Percentiles rank a stretch among this genome's conserved stretches.
Conservation (phyloP, 2,329 filamentous ascomycete genomes). For the Dactylellina drechsleri region DNA sequence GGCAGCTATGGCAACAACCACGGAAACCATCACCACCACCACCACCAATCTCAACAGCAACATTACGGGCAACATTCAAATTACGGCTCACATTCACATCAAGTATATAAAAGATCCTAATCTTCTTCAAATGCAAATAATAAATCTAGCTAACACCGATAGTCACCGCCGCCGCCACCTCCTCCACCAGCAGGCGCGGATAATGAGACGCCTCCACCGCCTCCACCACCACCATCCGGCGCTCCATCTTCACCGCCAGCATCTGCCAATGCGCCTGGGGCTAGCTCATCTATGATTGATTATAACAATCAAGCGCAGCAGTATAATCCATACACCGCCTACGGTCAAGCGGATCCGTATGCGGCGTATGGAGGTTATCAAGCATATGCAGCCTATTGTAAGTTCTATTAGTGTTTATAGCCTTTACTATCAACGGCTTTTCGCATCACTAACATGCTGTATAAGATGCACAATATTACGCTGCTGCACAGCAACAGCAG, state of each 20-base stretch:
- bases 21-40: slow-evolving; percentile 62
- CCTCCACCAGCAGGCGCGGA: slow-evolving; percentile 58
- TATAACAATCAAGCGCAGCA: slow-evolving; percentile 72
- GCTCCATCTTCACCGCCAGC: slow-evolving; percentile 58
- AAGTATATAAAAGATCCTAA: slow-evolving; percentile 17
- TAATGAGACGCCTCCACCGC: slow-evolving; percentile 59
- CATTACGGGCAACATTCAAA: slow-evolving; percentile 63
- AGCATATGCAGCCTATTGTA: slow-evolving; percentile 70
- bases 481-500: slow-evolving; percentile 41
- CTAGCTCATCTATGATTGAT: slow-evolving; percentile 67
- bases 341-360: slow-evolving; percentile 80
- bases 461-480: slow-evolving; percentile 51
- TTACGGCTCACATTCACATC: slow-evolving; percentile 60
- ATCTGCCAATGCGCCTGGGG: slow-evolving; percentile 63
- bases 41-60: slow-evolving; percentile 61
- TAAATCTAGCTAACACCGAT: slow-evolving; percentile 54
- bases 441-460: not conserved
- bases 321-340: slow-evolving; percentile 61
- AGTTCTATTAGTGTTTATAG: slow-evolving; percentile 17
- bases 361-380: slow-evolving; percentile 89
- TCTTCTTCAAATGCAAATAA: not conserved
- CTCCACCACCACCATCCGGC: slow-evolving; percentile 60
- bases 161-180: slow-evolving; percentile 57
- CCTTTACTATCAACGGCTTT: not conserved
- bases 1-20: slow-evolving; percentile 66